Percentiles rank a stretch among this genome's conserved stretches.
Conservation (phyloP, 495 filamentous ascomycete species). For the Daldinia bambusicola region DNA sequence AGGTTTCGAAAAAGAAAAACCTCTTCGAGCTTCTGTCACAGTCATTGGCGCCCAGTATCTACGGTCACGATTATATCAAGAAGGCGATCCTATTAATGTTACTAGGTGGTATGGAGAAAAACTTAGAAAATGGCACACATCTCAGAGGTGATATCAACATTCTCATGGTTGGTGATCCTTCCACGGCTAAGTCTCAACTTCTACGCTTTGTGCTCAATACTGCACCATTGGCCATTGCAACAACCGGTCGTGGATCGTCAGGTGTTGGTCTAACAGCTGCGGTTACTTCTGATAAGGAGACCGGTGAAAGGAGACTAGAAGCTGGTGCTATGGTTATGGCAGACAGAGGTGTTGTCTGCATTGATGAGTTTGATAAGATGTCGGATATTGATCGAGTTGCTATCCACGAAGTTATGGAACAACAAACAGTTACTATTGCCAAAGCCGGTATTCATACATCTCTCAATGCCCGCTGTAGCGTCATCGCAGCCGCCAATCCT, state of each 20-base stretch:
- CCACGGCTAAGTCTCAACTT: conserved; percentile 97
- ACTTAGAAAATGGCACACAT: conserved; percentile 97
- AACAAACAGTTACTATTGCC: conserved; percentile 98
- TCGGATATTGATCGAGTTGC: conserved; percentile 97
- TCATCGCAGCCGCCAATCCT: conserved; percentile 96
- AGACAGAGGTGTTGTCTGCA: conserved; percentile 97
- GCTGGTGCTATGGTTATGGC: conserved; percentile 99
- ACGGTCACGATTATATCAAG: conserved; percentile 97
- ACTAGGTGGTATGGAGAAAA: conserved; percentile 98
- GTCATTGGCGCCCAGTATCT: conserved; percentile 97
- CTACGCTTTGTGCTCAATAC: conserved; percentile 98
- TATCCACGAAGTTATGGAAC: conserved; percentile 99
- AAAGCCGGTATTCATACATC: conserved; percentile 99
- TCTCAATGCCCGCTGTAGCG: conserved; percentile 95
- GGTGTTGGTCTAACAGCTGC: conserved; percentile 98
- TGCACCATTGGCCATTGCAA: conserved; percentile 95
- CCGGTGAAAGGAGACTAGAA: conserved; percentile 92
- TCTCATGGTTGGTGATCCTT: conserved; percentile 98
- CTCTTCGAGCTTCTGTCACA: conserved; percentile 95
- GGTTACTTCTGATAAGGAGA: conserved; percentile 97
- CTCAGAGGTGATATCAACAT: conserved; percentile 99
- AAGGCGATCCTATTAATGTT: conserved; percentile 98
- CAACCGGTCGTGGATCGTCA: conserved; percentile 95
- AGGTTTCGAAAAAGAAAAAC: conserved; percentile 93
- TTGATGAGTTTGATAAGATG: conserved; percentile 99